phyloP scores from a whole-genome alignment of 495 filamentous ascomycete species.

The Platismatia glauca region DNA sequence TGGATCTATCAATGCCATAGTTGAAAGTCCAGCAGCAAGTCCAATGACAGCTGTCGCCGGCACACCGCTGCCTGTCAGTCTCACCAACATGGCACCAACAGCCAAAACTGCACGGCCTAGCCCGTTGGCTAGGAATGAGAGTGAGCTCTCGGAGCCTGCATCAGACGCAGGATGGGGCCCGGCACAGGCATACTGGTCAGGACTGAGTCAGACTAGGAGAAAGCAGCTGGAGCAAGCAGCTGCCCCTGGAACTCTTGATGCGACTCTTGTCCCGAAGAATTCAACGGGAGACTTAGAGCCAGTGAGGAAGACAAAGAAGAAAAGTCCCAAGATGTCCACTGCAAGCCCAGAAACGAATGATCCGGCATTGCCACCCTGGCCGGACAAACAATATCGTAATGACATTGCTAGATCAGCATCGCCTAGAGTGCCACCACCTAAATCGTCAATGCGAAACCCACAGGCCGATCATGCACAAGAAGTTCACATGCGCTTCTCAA shows the following conservation, averaged over 20 bases:
- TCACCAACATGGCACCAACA: constrained; percentile 6
- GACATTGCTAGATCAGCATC: constrained; percentile 9
- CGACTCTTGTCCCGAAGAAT: constrained; percentile 29
- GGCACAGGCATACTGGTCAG: constrained; percentile 56
- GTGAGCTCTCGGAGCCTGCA: constrained; percentile 22
- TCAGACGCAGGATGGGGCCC: constrained; percentile 48
- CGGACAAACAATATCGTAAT: constrained; percentile 15
- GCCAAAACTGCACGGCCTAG: constrained; percentile 10
- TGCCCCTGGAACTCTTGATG: constrained; percentile 37
- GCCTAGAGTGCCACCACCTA: constrained; percentile 25
- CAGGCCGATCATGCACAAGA: constrained; percentile 21
- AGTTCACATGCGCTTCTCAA: constrained; percentile 34
- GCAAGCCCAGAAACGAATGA: constrained; percentile 4
- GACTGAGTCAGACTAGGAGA: constrained; percentile 49
- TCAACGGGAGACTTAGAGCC: constrained; percentile 15
- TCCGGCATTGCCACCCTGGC: constrained; percentile 12
- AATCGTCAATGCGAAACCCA: constrained; percentile 30
- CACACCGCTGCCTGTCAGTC: constrained; percentile 2
- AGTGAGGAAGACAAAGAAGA: constrained; percentile 20
- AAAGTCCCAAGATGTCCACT: constrained; percentile 5
- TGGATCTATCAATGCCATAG: constrained; percentile 74
- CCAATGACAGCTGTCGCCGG: constrained; percentile 7
- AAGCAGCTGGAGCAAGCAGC: constrained; percentile 49
- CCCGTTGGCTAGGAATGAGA: constrained; percentile 10
- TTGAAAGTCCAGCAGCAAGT: constrained; percentile 47